Percentiles rank a stretch among this genome's conserved stretches.
Evolutionary conservation across 148 eudicot species (phyloP).

Genomic region (Vaccinium macrocarpon): DNA sequence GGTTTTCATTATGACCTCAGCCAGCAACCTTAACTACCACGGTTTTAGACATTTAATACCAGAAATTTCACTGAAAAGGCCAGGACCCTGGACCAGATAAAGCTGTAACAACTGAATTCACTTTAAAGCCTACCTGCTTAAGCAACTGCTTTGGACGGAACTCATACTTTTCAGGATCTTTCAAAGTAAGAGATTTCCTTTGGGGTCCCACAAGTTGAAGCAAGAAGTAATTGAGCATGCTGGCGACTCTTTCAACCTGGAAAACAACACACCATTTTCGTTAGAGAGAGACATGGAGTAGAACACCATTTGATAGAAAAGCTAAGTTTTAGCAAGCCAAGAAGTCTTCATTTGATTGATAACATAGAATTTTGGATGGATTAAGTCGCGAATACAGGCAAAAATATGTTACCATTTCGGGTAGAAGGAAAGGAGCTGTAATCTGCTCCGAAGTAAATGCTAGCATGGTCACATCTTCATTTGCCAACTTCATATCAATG

Average conservation of each 20-base stretch:
- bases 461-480: constrained; percentile 93
- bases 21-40: background rate
- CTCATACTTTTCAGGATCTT: constrained; percentile 96
- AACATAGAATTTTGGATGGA: background rate
- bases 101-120: background rate
- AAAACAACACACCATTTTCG: constrained; percentile 9
- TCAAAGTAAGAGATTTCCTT: constrained; percentile 84
- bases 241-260: constrained; percentile 96
- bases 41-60: background rate
- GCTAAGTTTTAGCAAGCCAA: background rate
- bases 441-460: constrained; percentile 96
- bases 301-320: background rate
- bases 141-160: constrained; percentile 90
- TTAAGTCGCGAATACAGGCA: background rate
- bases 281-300: background rate
- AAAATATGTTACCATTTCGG: constrained; percentile 69
- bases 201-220: constrained; percentile 98
- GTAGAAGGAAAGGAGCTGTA: constrained; percentile 81
- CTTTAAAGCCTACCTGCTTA: constrained; percentile 61
- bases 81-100: background rate
- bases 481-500: constrained; percentile 95
- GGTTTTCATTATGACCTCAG: background rate
- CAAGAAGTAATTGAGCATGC: constrained; percentile 94
- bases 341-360: background rate
- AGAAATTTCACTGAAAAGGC: background rate